phyloP scores from a whole-genome alignment of 768 basidiomycete species.

The Tulasnella sp. region DNA sequence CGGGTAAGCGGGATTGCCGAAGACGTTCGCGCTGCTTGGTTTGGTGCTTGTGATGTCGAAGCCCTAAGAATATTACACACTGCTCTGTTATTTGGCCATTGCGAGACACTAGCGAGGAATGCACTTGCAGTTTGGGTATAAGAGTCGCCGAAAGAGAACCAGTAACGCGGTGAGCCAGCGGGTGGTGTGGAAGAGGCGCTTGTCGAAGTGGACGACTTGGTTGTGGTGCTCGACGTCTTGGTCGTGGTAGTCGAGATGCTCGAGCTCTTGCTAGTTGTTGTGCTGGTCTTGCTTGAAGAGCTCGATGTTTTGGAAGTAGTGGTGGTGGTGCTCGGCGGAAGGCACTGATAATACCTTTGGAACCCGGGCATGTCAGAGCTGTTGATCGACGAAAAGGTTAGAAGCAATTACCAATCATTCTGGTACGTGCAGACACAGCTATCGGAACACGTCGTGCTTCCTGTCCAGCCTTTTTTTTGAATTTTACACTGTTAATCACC shows the following conservation, averaged over 20 bases:
- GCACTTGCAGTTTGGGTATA: constrained; percentile 51
- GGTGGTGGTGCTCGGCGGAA: neutral
- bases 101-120: neutral
- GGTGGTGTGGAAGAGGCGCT: constrained; percentile 27
- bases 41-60: constrained; percentile 39
- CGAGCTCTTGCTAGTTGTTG: constrained; percentile 28
- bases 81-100: no score
- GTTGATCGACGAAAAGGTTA: neutral
- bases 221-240: constrained; percentile 29
- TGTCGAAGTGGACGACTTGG: constrained; percentile 31
- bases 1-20: neutral
- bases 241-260: constrained; percentile 31
- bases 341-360: neutral
- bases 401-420: neutral
- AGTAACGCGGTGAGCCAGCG: constrained; percentile 41
- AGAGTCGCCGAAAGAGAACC: constrained; percentile 50
- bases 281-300: neutral
- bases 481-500: neutral
- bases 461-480: no score
- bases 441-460: constrained; percentile 42
- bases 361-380: neutral
- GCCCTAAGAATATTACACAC: constrained; percentile 36
- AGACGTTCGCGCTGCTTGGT: constrained; percentile 42
- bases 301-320: constrained; percentile 31
- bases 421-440: constrained; percentile 35